phyloP scores from a whole-genome alignment of 106 monocot species.

The Dactylorhiza incarnata region DNA sequence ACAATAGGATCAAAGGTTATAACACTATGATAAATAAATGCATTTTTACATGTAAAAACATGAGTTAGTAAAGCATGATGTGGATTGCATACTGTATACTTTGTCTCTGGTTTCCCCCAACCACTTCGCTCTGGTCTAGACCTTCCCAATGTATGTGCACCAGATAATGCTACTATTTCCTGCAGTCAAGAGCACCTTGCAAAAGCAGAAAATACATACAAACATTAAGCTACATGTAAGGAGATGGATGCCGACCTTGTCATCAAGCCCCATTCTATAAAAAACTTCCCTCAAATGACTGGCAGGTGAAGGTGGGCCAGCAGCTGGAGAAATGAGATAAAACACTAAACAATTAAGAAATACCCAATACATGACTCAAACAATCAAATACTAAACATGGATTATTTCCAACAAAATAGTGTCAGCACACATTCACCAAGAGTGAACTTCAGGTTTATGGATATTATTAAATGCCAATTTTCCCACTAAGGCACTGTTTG shows the following conservation, averaged over 20 bases:
- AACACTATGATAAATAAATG: background rate
- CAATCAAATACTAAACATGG: background rate
- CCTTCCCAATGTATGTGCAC: slow-evolving; percentile 95
- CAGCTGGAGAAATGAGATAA: slow-evolving; percentile 39
- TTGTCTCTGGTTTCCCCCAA: slow-evolving; percentile 99
- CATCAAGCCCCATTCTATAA: slow-evolving; percentile 94
- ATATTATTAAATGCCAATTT: too few relatives aligned
- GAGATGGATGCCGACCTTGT: slow-evolving; percentile 43
- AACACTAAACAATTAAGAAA: background rate
- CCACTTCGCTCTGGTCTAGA: slow-evolving; percentile 97
- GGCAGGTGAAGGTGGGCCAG: slow-evolving; percentile 89
- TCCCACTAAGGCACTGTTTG: too few relatives aligned
- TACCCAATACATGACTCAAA: background rate
- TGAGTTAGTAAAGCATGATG: background rate
- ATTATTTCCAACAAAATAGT: background rate
- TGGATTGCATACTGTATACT: slow-evolving; percentile 72
- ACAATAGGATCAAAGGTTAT: too few relatives aligned
- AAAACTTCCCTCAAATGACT: slow-evolving; percentile 85
- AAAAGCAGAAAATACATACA: background rate
- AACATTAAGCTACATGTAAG: background rate
- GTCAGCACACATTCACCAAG: background rate
- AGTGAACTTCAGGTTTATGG: background rate
- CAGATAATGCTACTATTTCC: slow-evolving; percentile 97
- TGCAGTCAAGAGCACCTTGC: slow-evolving; percentile 12
- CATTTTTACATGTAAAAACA: background rate